These are phyloP conservation scores for Acidiella bohemica DNA, from an alignment of 495 filamentous ascomycete species.

Conservation along the genomic window DNA sequence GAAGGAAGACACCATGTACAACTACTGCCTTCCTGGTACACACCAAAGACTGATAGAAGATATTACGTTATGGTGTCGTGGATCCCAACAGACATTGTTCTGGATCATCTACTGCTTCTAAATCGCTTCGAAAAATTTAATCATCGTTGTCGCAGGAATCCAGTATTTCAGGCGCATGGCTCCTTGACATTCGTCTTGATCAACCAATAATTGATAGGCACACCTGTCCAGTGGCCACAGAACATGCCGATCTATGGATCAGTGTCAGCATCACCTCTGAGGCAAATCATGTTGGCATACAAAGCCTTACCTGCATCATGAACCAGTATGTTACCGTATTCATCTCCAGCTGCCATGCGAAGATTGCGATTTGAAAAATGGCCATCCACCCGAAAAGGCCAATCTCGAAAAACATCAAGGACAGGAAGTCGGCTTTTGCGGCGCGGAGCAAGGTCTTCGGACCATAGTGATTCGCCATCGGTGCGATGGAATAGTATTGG, in stretches of 20 bases:
- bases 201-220: slow-evolving; percentile 27
- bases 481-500: slow-evolving; percentile 30
- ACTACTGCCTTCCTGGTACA: too few relatives aligned
- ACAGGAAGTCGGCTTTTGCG: slow-evolving; percentile 24
- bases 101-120: too few relatives aligned
- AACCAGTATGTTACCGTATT: slow-evolving; percentile 26
- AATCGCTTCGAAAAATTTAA: too few relatives aligned
- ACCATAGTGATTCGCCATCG: slow-evolving; percentile 23
- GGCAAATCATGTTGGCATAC: not conserved
- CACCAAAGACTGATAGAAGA: too few relatives aligned
- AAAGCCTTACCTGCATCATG: slow-evolving; percentile 5
- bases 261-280: slow-evolving; percentile 20
- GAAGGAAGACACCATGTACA: too few relatives aligned
- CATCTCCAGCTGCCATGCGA: slow-evolving; percentile 14
- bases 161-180: slow-evolving; percentile 17
- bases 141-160: too few relatives aligned
- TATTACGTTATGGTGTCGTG: too few relatives aligned
- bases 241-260: slow-evolving; percentile 24
- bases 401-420: slow-evolving; percentile 20
- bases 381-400: slow-evolving; percentile 29
- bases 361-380: slow-evolving; percentile 23
- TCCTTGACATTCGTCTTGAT: slow-evolving; percentile 25
- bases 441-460: slow-evolving; percentile 21
- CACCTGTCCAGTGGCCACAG: slow-evolving; percentile 21
- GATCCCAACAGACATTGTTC: too few relatives aligned